These are phyloP conservation scores for Hemileia vastatrix DNA, from an alignment of 1,284 basidiomycete genomes.

Conservation along the genomic window DNA sequence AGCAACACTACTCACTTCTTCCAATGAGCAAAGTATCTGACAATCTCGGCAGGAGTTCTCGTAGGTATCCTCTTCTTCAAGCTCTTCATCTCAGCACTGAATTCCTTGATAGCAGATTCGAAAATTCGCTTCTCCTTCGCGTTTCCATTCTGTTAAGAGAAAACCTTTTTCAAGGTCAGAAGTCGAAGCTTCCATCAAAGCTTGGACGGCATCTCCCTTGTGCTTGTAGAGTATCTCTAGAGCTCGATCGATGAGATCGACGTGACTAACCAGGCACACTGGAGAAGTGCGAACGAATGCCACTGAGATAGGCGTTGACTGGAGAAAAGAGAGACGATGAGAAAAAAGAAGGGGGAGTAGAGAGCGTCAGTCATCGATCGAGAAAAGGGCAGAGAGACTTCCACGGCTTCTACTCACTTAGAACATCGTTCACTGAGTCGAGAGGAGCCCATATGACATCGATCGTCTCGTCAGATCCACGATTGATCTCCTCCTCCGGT, in stretches of 20 bases:
- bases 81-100: conserved; percentile 66
- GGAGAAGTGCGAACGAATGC: conserved; percentile 51
- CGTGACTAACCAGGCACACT: conserved; percentile 66
- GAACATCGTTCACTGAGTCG: neutral
- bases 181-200: conserved; percentile 66
- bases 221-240: conserved; percentile 60
- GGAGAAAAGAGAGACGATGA: too few species aligned
- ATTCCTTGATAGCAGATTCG: conserved; percentile 60
- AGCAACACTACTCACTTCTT: conserved; percentile 57
- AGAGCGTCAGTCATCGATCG: too few species aligned
- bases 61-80: conserved; percentile 64
- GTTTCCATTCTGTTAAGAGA: too few species aligned
- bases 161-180: conserved; percentile 60
- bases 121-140: conserved; percentile 62
- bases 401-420: neutral
- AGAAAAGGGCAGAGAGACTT: neutral
- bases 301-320: conserved; percentile 64
- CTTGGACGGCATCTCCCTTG: conserved; percentile 67
- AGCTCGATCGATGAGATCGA: conserved; percentile 75
- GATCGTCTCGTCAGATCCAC: neutral
- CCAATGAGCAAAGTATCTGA: conserved; percentile 74
- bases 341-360: neutral
- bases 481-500: neutral
- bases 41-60: conserved; percentile 62
- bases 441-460: neutral